Base-by-base conservation (phyloP, 2,329 filamentous ascomycete genomes). In the Aspergillus chevalieri region DNA sequence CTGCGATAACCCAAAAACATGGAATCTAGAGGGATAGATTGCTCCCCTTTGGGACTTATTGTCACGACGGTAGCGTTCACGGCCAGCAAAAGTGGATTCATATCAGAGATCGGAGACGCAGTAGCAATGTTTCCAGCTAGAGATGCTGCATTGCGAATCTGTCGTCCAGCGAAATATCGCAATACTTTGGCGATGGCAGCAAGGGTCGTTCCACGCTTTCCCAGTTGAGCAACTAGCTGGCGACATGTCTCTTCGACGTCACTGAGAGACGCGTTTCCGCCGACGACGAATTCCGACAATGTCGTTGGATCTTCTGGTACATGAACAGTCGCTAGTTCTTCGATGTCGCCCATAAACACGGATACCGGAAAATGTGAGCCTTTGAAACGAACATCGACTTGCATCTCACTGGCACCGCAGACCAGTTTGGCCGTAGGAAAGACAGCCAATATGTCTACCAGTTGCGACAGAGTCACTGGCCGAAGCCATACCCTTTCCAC, bases 131-230 rank as follows among this genome's bases (percentile, higher is more conserved):
- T 98, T 41, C 93, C 93, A 0, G 93, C 93, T 0, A 91, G 92
- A 0, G 93, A 96, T 26, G 92, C 93, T n/a, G 96, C 92, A 62
- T 97, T 98, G 59, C 93, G 82, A 63, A 98, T 97, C 63, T 98
- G 93, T 43, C 93, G 78, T 43, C 93, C 93, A 19, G 38, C 38
- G 3, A 41, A 41, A 21, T 41, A 41, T 4, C 17, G 17, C 43
- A 95, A 80, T 65, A 93, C 88, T 66, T 93, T 94, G 57, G 88
- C 74, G 46, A 94, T 89, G 0, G 86, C 86, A 78, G 78, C 63
- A 91, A 94, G 0, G 87, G 82, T 63, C 90, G 89, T 1, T 79
- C 82, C 43, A 73, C 77, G 1, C 17, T 65, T 59, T 1, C 89
- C 89, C 55, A 92, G 94, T 50, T 81, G 7, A 12, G 4, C 26